Conservation (phyloP, 1,139 yeast genomes). For the Zygoascus hellenicus region DNA sequence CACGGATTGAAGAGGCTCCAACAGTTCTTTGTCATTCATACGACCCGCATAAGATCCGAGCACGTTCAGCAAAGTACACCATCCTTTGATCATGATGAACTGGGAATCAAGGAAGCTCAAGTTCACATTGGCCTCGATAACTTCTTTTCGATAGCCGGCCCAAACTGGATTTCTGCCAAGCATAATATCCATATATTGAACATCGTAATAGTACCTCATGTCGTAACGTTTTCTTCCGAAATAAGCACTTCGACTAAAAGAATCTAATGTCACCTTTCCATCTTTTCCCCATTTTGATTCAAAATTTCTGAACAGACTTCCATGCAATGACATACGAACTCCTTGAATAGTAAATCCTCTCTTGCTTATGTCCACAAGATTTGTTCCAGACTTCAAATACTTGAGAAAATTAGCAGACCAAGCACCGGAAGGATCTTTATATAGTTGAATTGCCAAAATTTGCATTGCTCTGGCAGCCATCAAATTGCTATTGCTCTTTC, state of each 20-base stretch:
- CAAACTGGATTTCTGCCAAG: constrained; percentile 46
- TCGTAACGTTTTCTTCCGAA: constrained; percentile 6
- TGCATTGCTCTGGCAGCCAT: constrained; percentile 61
- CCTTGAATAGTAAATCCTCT: constrained; percentile 32
- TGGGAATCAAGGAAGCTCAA: constrained; percentile 64
- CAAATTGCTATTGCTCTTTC: constrained; percentile 26
- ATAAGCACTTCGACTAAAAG: constrained; percentile 3
- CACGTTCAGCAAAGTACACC: constrained; percentile 73
- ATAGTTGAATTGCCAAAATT: constrained; percentile 65
- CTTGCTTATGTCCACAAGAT: constrained; percentile 2
- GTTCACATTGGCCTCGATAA: constrained; percentile 57
- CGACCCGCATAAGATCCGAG: constrained; percentile 43
- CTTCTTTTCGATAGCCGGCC: constrained; percentile 48
- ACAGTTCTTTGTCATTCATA: constrained; percentile 33
- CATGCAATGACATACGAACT: constrained; percentile 44
- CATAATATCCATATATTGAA: constrained; percentile 57
- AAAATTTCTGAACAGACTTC: constrained; percentile 42
- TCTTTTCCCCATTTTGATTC: constrained; percentile 45
- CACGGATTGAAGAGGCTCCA: constrained; percentile 33
- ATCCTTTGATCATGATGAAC: constrained; percentile 60
- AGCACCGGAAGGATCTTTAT: constrained; percentile 36
- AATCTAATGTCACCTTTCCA: constrained; percentile 24
- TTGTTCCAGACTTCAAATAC: constrained; percentile 3
- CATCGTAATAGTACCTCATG: constrained; percentile 48
- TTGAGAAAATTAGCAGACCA: constrained; percentile 35